phyloP scores from a whole-genome alignment of 139 green algal species.

The Chlamydomonas sphaeroides region DNA sequence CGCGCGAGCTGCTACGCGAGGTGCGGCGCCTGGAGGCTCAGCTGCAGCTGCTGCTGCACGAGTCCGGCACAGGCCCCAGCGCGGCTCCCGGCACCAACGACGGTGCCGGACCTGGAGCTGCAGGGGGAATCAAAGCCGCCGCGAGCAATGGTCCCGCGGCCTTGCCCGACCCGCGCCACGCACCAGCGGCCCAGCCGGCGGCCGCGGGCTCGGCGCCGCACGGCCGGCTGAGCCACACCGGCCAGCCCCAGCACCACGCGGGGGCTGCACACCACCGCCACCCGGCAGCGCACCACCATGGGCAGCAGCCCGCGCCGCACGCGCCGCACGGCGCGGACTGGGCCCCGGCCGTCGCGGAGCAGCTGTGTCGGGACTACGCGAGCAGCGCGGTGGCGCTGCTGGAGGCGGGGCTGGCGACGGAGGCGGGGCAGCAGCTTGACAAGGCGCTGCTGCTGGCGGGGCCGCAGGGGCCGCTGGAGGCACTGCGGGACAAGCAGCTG shows the following conservation, averaged over 20 bases:
- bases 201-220: neutral
- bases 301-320: no score
- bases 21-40: neutral
- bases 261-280: no score
- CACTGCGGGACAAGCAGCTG: neutral
- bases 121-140: no score
- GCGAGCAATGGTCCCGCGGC: no score
- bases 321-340: neutral
- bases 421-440: constrained; percentile 37
- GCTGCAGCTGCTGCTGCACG: neutral
- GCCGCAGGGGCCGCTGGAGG: constrained; percentile 15
- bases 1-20: neutral
- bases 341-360: neutral
- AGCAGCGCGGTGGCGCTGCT: constrained; percentile 21
- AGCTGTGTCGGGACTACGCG: constrained; percentile 47
- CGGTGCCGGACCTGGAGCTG: no score
- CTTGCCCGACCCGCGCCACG: no score
- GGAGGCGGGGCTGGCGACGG: constrained; percentile 2
- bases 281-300: no score
- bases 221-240: neutral
- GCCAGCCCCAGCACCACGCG: neutral
- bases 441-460: constrained; percentile 44
- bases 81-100: no score
- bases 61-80: no score
- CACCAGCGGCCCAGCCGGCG: no score